Evolutionary conservation across 768 basidiomycete genomes (phyloP), one percentile per base, ranked within the genome.

Genomic region (Suillus spraguei): DNA sequence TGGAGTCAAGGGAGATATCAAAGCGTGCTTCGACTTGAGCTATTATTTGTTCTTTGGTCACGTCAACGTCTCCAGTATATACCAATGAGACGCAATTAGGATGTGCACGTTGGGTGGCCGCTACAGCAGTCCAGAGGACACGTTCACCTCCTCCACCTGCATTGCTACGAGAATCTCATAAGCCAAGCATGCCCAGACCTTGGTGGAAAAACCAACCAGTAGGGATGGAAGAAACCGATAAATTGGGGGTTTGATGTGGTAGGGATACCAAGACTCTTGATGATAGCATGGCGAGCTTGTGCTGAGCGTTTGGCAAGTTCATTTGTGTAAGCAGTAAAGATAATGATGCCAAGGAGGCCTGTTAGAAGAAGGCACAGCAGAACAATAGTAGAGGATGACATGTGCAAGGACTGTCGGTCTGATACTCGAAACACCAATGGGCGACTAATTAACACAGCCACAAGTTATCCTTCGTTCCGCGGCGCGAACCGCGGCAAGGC

Each of bases 71-170:
- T 5, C 97, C 97, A 36, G 89, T 94, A 74, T 98, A 99, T 36
- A 99, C 87, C 32, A 95, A 83, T 61, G 81, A 89, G 41, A 97
- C 72, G 10, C 90, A 73, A 62, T 90, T 79, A 4, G 83, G 83
- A 63, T 91, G 83, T 20, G 83, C 80, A 24, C 84, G 82, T 70
- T 97, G 95, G 60, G 92, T 78, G 64, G 87, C 83, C 0, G 88
- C 83, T 38, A 98, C 83, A 1, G 95, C 96, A 0, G 92, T 89
- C 95, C 96, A 98, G 0, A 99, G 78, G 1, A 99, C 97, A 1
- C 95, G 87, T 76, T 99, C 97, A 1, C 97, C 97, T 33, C 97
- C 97, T 13, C 97, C 97, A 0, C 97, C 96, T 42, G 96, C 95
- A 82, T 99, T 97, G 71, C 97, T 90, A 53, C 44, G 55, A 59